Percentiles rank a stretch among this genome's conserved stretches.
Evolutionary conservation across 371 early-diverging fungal species (phyloP).

Genomic region (Rhizopus microsporus): DNA sequence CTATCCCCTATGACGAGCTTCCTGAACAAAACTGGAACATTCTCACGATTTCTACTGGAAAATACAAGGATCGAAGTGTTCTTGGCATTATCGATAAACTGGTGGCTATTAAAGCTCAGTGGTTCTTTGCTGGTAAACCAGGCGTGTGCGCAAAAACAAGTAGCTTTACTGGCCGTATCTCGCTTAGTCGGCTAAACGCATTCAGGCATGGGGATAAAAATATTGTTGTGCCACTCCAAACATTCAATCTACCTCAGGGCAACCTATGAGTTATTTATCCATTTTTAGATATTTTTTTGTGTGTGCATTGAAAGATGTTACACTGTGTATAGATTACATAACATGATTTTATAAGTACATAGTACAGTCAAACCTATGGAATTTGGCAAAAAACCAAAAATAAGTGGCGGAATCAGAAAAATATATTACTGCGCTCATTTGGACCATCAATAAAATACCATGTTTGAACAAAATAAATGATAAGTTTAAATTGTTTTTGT

Average conservation of each 20-base stretch:
- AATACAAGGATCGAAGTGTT: constrained; percentile 30
- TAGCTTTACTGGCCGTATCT: constrained; percentile 45
- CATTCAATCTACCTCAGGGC: constrained; percentile 11
- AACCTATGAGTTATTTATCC: no score
- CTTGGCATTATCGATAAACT: constrained; percentile 52
- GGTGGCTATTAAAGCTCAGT: constrained; percentile 49
- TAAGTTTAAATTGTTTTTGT: no score
- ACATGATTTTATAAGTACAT: no score
- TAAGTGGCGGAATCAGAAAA: no score
- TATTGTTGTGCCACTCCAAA: constrained; percentile 15
- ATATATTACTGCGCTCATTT: no score
- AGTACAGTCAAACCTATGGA: no score
- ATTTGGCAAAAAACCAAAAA: no score
- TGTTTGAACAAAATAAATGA: no score
- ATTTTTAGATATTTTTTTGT: no score
- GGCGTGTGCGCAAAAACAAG: constrained; percentile 43
- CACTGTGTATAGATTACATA: no score
- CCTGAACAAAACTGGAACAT: constrained; percentile 67
- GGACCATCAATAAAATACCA: no score
- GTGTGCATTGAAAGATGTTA: no score
- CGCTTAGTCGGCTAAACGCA: constrained; percentile 10
- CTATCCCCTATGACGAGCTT: constrained; percentile 67
- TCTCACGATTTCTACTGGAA: constrained; percentile 22
- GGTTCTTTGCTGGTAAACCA: constrained; percentile 48
- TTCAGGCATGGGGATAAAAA: constrained; percentile 17